Evolutionary conservation across 306 rosid species (phyloP), one percentile per base, ranked within the genome.

Genomic region (Canavalia ensiformis): DNA sequence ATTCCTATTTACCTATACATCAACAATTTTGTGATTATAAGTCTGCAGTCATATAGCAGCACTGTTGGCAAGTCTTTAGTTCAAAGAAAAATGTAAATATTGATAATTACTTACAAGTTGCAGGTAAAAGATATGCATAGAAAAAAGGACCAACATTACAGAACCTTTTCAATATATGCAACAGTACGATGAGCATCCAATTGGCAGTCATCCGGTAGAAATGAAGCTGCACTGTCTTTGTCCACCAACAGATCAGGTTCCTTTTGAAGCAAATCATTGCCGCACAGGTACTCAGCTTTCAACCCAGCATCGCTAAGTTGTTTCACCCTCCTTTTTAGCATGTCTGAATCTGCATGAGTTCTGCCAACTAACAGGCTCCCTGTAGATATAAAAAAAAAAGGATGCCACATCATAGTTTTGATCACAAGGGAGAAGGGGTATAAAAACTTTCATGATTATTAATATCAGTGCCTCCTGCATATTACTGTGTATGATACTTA

Each of bases 281-380:
- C 83, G 46, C 86, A 81, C 57, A 95, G 64, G 78, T 87, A 92
- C 86, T 89, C 94, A 1, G 94, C 93, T 82, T 78, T 88, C 85
- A 95, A 66, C 64, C 97, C 97, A 42, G 92, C 89, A 51, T 80
- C 92, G 72, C 84, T 78, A 31, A 91, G 82, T 76, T 46, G 87
- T 76, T 86, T 89, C 77, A 89, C 97, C 84, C 89, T 91, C 76
- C 54, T 77, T 72, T 87, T 89, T 30, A 95, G 86, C 75, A 74
- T 45, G 60, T 90, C 95, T 8, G 84, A 79, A 68, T 95, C 94
- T 37, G 84, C 91, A 18, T 41, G 49, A 66, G 88, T 92, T 72
- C 89, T 86, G 81, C 97, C 94, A 67, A 95, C 88, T 74, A 95
- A 68, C 62, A 95, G 72, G 88, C 98, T 92, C 18, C 98, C 98